phyloP scores from a whole-genome alignment of 1,284 basidiomycete species.

The Tilletia caries region DNA sequence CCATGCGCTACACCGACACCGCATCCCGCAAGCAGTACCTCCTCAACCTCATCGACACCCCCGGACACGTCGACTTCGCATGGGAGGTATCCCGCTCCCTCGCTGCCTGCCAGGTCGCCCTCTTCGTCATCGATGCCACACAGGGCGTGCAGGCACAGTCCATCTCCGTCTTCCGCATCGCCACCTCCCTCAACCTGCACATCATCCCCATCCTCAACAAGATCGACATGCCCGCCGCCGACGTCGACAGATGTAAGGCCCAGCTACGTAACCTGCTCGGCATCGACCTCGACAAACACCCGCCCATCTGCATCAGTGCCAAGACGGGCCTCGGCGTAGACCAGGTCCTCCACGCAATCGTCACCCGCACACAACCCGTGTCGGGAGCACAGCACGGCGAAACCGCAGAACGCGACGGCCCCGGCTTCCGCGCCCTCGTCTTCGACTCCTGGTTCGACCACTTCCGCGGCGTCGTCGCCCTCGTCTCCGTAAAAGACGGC shows the following conservation, averaged over 20 bases:
- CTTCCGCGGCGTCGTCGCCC: constrained; percentile 91
- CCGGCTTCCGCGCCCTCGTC: constrained; percentile 68
- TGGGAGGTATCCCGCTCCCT: constrained; percentile 90
- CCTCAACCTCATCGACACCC: constrained; percentile 95
- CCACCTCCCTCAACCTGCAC: constrained; percentile 70
- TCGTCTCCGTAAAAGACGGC: constrained; percentile 71
- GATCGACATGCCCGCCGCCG: constrained; percentile 57
- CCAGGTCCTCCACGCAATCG: constrained; percentile 71
- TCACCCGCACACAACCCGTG: constrained; percentile 72
- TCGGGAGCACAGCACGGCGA: constrained; percentile 31
- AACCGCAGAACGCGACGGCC: constrained; percentile 30
- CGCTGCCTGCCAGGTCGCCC: constrained; percentile 86
- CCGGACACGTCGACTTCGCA: constrained; percentile 57
- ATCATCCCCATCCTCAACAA: constrained; percentile 95
- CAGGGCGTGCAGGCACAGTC: constrained; percentile 96
- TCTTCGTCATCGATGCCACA: constrained; percentile 84
- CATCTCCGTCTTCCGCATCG: constrained; percentile 88
- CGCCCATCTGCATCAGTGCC: constrained; percentile 62
- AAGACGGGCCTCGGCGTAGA: constrained; percentile 85
- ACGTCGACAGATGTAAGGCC: constrained; percentile 28
- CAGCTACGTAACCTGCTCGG: constrained; percentile 48
- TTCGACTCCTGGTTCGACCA: constrained; percentile 92
- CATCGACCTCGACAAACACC: constrained; percentile 60
- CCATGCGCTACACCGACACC: constrained; percentile 46
- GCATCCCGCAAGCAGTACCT: constrained; percentile 62